Evolutionary conservation across 1,284 basidiomycete species (phyloP).

Genomic region (Malassezia japonica): DNA sequence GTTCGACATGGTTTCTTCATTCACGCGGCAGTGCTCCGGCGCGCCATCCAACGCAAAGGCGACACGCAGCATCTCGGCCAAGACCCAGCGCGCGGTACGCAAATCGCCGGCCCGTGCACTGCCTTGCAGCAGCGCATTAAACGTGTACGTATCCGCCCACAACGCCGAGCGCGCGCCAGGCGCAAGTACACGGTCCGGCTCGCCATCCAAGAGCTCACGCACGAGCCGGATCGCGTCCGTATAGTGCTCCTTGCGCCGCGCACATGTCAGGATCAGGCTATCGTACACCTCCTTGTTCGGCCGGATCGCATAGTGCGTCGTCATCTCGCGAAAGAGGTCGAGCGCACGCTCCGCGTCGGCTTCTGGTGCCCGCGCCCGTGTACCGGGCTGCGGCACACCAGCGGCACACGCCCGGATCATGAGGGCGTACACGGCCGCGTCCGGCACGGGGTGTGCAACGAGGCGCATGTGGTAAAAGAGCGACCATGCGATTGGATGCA

Average conservation of each 20-base stretch:
- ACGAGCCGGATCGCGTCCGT: conserved; percentile 52
- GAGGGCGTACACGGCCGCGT: conserved; percentile 62
- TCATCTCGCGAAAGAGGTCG: conserved; percentile 88
- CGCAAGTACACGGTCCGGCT: conserved; percentile 68
- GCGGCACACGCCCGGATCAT: conserved; percentile 82
- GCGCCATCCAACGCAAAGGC: conserved; percentile 15
- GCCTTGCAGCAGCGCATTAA: conserved; percentile 74
- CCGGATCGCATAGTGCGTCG: conserved; percentile 56
- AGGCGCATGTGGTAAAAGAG: conserved; percentile 92
- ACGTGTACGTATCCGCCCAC: conserved; percentile 59
- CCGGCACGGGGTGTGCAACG: conserved; percentile 73
- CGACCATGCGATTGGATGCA: conserved; percentile 58
- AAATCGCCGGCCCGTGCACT: conserved; percentile 79
- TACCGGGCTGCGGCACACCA: conserved; percentile 49
- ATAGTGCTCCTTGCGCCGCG: conserved; percentile 44
- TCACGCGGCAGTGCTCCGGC: conserved; percentile 27
- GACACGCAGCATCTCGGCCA: conserved; percentile 67
- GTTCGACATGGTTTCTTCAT: conserved; percentile 68
- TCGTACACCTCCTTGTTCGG: conserved; percentile 69
- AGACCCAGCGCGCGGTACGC: conserved; percentile 72
- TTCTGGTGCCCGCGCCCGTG: background rate
- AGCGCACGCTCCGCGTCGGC: conserved; percentile 80
- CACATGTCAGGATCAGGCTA: conserved; percentile 68
- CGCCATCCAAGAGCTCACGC: conserved; percentile 56
- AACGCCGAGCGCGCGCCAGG: conserved; percentile 55